Conservation (phyloP, 371 early-diverging fungal genomes). For the Rhizopus stolonifer region DNA sequence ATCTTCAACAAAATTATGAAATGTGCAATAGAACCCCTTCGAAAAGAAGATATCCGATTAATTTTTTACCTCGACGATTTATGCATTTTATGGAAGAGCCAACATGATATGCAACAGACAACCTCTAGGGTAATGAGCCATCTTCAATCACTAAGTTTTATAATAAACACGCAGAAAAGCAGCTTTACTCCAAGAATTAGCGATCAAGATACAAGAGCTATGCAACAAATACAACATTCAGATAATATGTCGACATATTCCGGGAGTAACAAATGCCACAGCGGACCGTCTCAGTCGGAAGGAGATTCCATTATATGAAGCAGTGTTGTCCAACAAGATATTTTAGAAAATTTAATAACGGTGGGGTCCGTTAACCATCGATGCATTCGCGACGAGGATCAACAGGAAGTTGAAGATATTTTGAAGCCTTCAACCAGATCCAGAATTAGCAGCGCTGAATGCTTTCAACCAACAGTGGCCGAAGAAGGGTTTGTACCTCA, state of each 20-base stretch:
- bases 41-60: too few relatives aligned
- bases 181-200: constrained; percentile 11
- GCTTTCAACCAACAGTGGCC: constrained; percentile 28
- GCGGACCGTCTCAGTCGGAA: constrained; percentile 10
- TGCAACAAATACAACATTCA: constrained; percentile 1
- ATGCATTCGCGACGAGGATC: constrained; percentile 26
- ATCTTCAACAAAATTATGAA: too few relatives aligned
- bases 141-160: too few relatives aligned
- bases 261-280: constrained; percentile 4
- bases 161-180: too few relatives aligned
- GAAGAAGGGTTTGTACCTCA: constrained; percentile 11
- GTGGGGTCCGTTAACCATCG: constrained; percentile 12
- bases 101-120: too few relatives aligned
- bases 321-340: neutral
- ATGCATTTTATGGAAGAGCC: too few relatives aligned
- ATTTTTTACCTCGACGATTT: too few relatives aligned
- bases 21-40: too few relatives aligned
- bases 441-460: constrained; percentile 18
- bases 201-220: constrained; percentile 6
- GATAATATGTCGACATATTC: neutral
- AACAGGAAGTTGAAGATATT: constrained; percentile 12
- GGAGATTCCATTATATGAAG: constrained; percentile 3
- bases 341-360: constrained; percentile 4
- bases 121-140: too few relatives aligned
- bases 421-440: constrained; percentile 25